A percentile compares a stretch with the other conserved stretches of the same genome.
phyloP scores from a whole-genome alignment of 23 red algal species.

The Chondrus crispus region DNA sequence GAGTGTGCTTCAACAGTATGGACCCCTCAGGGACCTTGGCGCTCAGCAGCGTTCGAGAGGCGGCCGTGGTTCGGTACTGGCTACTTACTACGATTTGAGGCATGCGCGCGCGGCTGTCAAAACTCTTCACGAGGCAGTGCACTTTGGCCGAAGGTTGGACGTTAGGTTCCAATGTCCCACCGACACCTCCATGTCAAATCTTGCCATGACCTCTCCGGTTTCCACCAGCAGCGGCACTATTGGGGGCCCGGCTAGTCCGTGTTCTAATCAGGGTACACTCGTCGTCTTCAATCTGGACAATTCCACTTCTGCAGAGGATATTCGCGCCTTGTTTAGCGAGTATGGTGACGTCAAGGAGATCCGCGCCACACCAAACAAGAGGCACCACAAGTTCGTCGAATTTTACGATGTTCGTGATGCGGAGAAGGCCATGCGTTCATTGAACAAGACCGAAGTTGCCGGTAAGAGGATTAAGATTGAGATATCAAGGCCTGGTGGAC shows the following conservation, averaged over 20 bases:
- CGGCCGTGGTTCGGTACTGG: slow-evolving; percentile 60
- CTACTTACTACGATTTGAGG: slow-evolving; percentile 72
- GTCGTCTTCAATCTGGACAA: slow-evolving; percentile 85
- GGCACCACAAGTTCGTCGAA: slow-evolving; percentile 81
- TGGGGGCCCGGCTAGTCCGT: neutral
- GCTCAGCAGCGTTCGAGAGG: slow-evolving; percentile 77
- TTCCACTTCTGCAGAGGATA: slow-evolving; percentile 47
- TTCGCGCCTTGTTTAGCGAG: slow-evolving; percentile 62
- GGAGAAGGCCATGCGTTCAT: slow-evolving; percentile 54
- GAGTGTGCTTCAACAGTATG: slow-evolving; percentile 43
- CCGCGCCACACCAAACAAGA: slow-evolving; percentile 74
- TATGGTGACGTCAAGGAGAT: slow-evolving; percentile 85
- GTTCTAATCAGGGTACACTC: slow-evolving; percentile 70
- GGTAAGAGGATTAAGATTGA: slow-evolving; percentile 86
- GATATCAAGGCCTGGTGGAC: slow-evolving; percentile 28
- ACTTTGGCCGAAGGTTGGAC: slow-evolving; percentile 59
- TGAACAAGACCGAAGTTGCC: slow-evolving; percentile 74
- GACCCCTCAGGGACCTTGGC: slow-evolving; percentile 73
- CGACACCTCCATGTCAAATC: neutral
- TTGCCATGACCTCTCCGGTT: neutral
- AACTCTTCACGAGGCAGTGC: slow-evolving; percentile 20
- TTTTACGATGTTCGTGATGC: slow-evolving; percentile 87
- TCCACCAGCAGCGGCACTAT: neutral
- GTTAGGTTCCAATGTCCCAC: slow-evolving; percentile 67
- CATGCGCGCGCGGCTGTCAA: slow-evolving; percentile 68